Percentiles rank a stretch among this genome's conserved stretches.
Conservation (phyloP, 2,329 filamentous ascomycete species). For the Pochonia chlamydosporia region DNA sequence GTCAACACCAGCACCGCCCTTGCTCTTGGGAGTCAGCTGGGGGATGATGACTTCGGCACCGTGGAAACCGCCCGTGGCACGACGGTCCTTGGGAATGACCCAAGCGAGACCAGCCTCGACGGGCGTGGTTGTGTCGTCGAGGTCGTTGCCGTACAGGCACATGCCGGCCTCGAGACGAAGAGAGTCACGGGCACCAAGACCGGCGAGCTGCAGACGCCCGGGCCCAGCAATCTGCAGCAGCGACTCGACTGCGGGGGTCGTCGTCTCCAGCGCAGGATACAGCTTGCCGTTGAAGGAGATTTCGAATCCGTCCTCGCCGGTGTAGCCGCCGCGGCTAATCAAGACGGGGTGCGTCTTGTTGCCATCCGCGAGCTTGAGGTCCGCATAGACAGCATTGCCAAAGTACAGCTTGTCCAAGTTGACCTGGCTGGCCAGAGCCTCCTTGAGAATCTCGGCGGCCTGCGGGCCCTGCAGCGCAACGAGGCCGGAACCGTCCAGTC, state of each 20-base stretch:
- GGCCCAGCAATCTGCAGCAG: constrained; percentile 61
- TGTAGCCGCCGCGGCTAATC: constrained; percentile 88
- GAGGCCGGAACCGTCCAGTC: constrained; percentile 68
- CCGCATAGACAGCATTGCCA: constrained; percentile 64
- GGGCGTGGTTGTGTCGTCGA: constrained; percentile 68
- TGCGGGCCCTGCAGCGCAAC: constrained; percentile 86
- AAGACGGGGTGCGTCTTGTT: constrained; percentile 39
- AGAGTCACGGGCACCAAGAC: constrained; percentile 85
- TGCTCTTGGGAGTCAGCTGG: constrained; percentile 68
- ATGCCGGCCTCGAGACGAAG: constrained; percentile 93
- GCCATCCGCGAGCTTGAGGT: constrained; percentile 55
- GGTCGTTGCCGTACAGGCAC: constrained; percentile 99
- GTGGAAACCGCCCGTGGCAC: constrained; percentile 67
- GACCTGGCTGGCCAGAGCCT: constrained; percentile 48
- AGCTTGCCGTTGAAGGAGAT: constrained; percentile 63
- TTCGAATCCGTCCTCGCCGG: constrained; percentile 97
- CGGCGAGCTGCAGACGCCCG: constrained; percentile 67
- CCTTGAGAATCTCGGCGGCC: constrained; percentile 61
- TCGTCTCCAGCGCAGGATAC: constrained; percentile 30
- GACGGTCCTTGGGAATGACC: constrained; percentile 79
- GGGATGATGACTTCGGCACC: constrained; percentile 71
- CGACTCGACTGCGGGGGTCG: constrained; percentile 56
- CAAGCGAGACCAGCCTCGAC: constrained; percentile 58
- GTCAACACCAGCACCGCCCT: constrained; percentile 63
- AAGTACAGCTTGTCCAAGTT: constrained; percentile 72